Evolutionary conservation across 331 rosid species (phyloP).

Genomic region (Cydonia oblonga): DNA sequence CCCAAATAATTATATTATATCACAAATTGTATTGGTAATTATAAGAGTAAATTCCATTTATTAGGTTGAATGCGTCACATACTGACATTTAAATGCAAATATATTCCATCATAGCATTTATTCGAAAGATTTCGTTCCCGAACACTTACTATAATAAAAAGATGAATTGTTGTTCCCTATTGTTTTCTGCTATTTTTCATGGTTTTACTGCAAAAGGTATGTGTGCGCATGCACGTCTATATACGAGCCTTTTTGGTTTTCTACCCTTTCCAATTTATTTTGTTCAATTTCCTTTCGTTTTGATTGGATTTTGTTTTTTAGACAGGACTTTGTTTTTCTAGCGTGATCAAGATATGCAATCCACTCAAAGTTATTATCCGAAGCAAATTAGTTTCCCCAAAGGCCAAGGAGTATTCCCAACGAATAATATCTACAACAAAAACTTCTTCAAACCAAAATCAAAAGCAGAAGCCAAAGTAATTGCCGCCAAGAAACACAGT

Average conservation of each 20-base stretch:
- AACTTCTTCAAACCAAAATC: conserved; percentile 32
- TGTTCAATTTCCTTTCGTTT: not conserved
- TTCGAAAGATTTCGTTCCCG: not conserved
- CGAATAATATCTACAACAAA: conserved; percentile 11
- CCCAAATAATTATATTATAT: not conserved
- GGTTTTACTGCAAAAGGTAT: conserved; percentile 19
- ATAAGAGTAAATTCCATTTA: conserved; percentile 7
- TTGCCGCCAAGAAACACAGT: conserved; percentile 54
- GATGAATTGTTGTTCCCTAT: not conserved
- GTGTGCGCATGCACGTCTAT: not conserved
- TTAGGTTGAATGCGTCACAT: not conserved
- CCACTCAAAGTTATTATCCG: conserved; percentile 14
- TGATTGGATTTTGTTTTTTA: not conserved
- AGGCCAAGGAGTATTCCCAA: not conserved
- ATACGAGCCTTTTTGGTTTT: not conserved
- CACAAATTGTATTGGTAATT: not conserved
- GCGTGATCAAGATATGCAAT: conserved; percentile 26
- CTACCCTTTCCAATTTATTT: not conserved
- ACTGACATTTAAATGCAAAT: not conserved
- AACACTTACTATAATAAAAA: not conserved
- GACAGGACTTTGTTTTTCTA: not conserved
- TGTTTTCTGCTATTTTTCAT: conserved; percentile 4
- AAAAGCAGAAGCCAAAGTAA: conserved; percentile 32
- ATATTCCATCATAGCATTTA: not conserved
- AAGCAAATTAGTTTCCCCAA: conserved; percentile 17